Conservation (phyloP, 2,329 filamentous ascomycete species). For the Hypoxylon sp. region DNA sequence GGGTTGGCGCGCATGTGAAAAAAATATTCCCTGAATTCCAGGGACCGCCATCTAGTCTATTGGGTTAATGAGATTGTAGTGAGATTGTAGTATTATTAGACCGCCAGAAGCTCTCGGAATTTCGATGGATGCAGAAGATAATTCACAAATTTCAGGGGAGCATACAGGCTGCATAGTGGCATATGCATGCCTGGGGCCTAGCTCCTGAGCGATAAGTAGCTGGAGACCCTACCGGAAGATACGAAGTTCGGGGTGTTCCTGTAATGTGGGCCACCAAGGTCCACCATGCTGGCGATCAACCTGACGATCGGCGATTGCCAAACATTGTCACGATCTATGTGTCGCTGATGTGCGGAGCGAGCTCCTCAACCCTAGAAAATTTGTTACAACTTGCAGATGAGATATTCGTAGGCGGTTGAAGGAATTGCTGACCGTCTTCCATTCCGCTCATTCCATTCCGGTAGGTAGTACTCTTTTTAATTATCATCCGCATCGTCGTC, state of each 20-base stretch:
- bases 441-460: conserved; percentile 38
- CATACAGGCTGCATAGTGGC: conserved; percentile 13
- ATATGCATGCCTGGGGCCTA: conserved; percentile 22
- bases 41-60: conserved; percentile 28
- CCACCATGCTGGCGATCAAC: conserved; percentile 40
- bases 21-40: conserved; percentile 25
- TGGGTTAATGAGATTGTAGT: conserved; percentile 30
- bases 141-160: conserved; percentile 38
- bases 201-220: conserved; percentile 36
- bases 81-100: conserved; percentile 39
- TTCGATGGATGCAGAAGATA: conserved; percentile 21
- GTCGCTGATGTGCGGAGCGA: conserved; percentile 37
- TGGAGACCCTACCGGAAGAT: conserved; percentile 37
- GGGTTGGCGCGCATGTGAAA: conserved; percentile 39
- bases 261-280: conserved; percentile 31
- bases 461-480: conserved; percentile 41
- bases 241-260: conserved; percentile 40
- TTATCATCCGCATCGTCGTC: conserved; percentile 35
- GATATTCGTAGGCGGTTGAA: conserved; percentile 28
- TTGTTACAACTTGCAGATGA: conserved; percentile 35
- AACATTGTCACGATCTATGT: conserved; percentile 46
- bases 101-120: conserved; percentile 40
- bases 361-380: conserved; percentile 34
- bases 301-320: conserved; percentile 46
- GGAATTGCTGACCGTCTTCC: conserved; percentile 35